These are phyloP conservation scores for Vigna trinervia DNA, from an alignment of 306 rosid genomes.

Conservation along the genomic window DNA sequence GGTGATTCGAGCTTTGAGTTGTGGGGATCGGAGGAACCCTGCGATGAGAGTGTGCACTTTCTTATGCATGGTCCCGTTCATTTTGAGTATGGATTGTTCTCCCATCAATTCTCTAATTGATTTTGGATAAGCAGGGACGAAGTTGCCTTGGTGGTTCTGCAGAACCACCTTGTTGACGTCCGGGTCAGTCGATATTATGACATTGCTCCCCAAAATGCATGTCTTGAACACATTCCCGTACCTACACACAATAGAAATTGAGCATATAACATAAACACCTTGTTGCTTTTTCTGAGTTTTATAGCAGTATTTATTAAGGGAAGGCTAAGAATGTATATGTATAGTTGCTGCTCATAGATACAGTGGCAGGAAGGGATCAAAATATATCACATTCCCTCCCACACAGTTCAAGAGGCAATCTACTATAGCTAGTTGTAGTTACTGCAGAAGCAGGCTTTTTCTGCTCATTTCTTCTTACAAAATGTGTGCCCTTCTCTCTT, in stretches of 20 bases:
- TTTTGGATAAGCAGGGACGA: slow-evolving; percentile 94
- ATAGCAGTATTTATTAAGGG: slow-evolving; percentile 1
- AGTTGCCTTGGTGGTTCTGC: slow-evolving; percentile 83
- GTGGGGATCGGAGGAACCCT: slow-evolving; percentile 72
- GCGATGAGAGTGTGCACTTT: slow-evolving; percentile 73
- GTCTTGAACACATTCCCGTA: slow-evolving; percentile 91
- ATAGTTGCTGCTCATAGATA: neutral
- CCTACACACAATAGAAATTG: slow-evolving; percentile 45
- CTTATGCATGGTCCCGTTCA: slow-evolving; percentile 70
- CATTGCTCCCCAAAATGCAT: slow-evolving; percentile 73
- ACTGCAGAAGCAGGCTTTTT: slow-evolving; percentile 32
- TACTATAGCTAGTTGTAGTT: neutral
- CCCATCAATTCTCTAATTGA: slow-evolving; percentile 82
- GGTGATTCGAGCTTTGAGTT: slow-evolving; percentile 72
- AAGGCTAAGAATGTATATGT: neutral
- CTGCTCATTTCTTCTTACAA: slow-evolving; percentile 22
- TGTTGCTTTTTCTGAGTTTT: neutral
- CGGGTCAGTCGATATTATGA: slow-evolving; percentile 83
- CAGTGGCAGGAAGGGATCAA: neutral
- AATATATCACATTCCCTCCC: slow-evolving; percentile 6
- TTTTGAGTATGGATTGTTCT: slow-evolving; percentile 68
- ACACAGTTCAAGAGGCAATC: neutral
- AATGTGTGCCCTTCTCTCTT: neutral
- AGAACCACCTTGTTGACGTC: slow-evolving; percentile 81
- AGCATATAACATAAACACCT: neutral